Base-by-base conservation (phyloP, 805 yeast genomes). In the Metschnikowia kofuensis region DNA sequence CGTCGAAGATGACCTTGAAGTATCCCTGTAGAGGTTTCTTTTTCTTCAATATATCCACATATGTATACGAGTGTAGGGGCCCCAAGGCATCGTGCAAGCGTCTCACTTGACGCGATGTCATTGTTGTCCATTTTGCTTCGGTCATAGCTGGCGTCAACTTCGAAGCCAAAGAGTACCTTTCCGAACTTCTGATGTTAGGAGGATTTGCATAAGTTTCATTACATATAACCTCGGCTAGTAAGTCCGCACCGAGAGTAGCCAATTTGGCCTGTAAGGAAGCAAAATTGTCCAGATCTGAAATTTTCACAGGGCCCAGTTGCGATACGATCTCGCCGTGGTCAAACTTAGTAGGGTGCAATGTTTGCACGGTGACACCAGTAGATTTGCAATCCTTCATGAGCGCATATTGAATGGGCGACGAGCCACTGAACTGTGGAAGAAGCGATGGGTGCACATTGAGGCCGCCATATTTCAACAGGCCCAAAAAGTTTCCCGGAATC, bases 401-500 rank as follows among this genome's bases (percentile, higher is more conserved):
- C 0, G 97, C 83, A 51, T 81, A 76, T 52, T 92, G 98, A 4
- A 94, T 68, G 0, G 99, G 99, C 1, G 97, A 85, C 0, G 97
- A 84, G 0, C 99, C 99, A 2, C 89, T 79, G 57, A 87, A 81
- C 40, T 68, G 70, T 0, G 99, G 99, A 8, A 94, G 74, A 7
- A 90, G 63, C 0, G 97, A 89, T 0, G 99, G 99, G 63, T 94
- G 99, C 0, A 94, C 89, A 61, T 94, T 94, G 28, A 94, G 62
- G 0, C 97, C 95, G 4, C 91, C 89, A 59, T 65, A 80, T 11
- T 65, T 63, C 16, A 83, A 67, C 0, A 63, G 43, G 0, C 60
- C 43, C 1, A 94, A 65, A 54, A 89, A 80, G 1, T 63, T 49
- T 0, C 67, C 68, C 0, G 98, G 97, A 4, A 94, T 89, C 40